Evolutionary conservation across 352 stramenopile genomes (phyloP).

Genomic region (Pythium coloratum): DNA sequence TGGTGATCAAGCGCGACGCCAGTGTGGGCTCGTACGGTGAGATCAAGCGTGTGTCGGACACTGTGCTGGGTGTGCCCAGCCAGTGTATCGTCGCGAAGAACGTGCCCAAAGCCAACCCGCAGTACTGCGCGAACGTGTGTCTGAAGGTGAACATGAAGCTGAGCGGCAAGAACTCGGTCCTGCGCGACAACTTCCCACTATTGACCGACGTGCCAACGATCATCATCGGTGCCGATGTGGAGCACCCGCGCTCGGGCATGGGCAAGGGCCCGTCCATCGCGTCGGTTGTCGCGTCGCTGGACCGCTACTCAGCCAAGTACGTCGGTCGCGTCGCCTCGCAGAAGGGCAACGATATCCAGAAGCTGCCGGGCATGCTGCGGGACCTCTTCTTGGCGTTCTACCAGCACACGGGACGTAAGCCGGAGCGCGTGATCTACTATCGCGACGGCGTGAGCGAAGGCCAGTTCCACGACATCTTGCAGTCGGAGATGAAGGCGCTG

Average conservation of each 20-base stretch:
- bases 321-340: slow-evolving; percentile 39
- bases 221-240: slow-evolving; percentile 55
- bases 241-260: slow-evolving; percentile 46
- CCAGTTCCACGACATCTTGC: slow-evolving; percentile 75
- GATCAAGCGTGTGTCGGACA: slow-evolving; percentile 46
- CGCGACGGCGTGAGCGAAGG: slow-evolving; percentile 86
- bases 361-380: slow-evolving; percentile 58
- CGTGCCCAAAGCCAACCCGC: slow-evolving; percentile 29
- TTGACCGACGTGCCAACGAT: slow-evolving; percentile 37
- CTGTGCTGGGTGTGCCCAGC: slow-evolving; percentile 41
- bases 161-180: slow-evolving; percentile 37
- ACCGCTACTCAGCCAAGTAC: slow-evolving; percentile 42
- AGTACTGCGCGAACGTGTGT: slow-evolving; percentile 45
- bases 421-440: slow-evolving; percentile 83
- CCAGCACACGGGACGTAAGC: slow-evolving; percentile 64
- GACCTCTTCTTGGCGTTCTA: slow-evolving; percentile 83
- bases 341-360: slow-evolving; percentile 39
- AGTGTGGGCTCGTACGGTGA: slow-evolving; percentile 31
- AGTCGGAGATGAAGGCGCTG: slow-evolving; percentile 57
- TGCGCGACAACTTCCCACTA: slow-evolving; percentile 33
- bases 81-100: slow-evolving; percentile 47
- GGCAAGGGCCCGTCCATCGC: slow-evolving; percentile 45
- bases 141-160: slow-evolving; percentile 54
- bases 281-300: slow-evolving; percentile 55
- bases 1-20: slow-evolving; percentile 36